Conservation (phyloP, 2,329 filamentous ascomycete species). For the Emergomyces orientalis region DNA sequence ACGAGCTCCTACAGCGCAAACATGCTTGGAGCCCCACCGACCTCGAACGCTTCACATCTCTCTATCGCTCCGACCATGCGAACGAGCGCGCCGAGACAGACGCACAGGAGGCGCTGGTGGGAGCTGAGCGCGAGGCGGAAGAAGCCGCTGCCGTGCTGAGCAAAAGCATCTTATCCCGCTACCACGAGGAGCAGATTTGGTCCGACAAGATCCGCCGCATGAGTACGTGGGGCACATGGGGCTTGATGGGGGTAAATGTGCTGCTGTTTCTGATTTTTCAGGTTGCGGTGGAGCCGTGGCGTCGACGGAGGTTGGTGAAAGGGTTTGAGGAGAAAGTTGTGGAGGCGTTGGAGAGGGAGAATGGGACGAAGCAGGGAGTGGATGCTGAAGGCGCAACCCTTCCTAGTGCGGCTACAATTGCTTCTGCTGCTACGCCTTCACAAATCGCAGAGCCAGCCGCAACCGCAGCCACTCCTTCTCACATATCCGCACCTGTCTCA, state of each 20-base stretch:
- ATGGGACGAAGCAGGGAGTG: constrained; percentile 10
- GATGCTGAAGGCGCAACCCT: constrained; percentile 21
- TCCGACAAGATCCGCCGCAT: constrained; percentile 93
- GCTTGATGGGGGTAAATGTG: constrained; percentile 93
- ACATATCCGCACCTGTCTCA: background rate
- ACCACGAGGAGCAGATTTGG: constrained; percentile 99
- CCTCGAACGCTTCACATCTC: constrained; percentile 84
- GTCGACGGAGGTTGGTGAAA: constrained; percentile 66
- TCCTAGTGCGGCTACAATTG: background rate
- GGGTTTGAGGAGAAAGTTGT: constrained; percentile 73
- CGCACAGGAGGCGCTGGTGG: constrained; percentile 61
- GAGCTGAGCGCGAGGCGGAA: constrained; percentile 71
- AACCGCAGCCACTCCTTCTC: no score
- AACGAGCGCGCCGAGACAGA: constrained; percentile 75
- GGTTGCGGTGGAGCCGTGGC: constrained; percentile 88
- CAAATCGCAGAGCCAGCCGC: constrained; percentile 7
- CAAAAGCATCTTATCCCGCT: constrained; percentile 75
- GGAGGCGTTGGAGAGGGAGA: constrained; percentile 60
- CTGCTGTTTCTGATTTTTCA: constrained; percentile 77
- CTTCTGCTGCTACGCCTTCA: background rate
- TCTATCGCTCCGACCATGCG: constrained; percentile 86
- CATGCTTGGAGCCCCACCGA: constrained; percentile 81
- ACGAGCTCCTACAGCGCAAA: constrained; percentile 84
- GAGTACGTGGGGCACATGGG: constrained; percentile 97
- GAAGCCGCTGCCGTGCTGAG: constrained; percentile 66